Percentiles rank a stretch among this genome's conserved stretches.
Evolutionary conservation across 306 rosid genomes (phyloP).

Genomic region (Comarum palustre): DNA sequence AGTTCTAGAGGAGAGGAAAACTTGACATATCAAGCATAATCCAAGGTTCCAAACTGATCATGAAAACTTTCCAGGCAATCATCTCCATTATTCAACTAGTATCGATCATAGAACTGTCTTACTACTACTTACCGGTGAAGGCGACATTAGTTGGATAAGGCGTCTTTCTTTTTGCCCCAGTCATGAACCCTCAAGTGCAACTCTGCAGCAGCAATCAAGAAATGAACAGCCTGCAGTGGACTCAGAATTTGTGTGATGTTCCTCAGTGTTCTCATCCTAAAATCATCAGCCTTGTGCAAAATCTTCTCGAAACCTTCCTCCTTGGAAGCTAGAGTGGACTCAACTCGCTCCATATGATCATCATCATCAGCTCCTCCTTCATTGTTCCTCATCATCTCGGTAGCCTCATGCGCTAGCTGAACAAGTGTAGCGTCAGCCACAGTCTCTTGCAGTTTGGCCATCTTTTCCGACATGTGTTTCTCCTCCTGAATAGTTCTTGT

Average conservation of each 20-base stretch:
- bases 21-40: no score
- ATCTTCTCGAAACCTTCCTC: constrained; percentile 42
- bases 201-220: constrained; percentile 64
- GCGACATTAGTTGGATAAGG: background rate
- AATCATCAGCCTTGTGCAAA: constrained; percentile 42
- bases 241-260: constrained; percentile 28
- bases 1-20: no score
- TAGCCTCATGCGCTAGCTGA: constrained; percentile 34
- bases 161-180: constrained; percentile 53
- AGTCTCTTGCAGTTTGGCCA: constrained; percentile 53
- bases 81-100: no score
- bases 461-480: constrained; percentile 42
- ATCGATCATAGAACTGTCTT: no score
- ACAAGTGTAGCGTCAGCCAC: constrained; percentile 50
- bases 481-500: constrained; percentile 43
- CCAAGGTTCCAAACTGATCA: no score
- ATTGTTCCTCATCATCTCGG: constrained; percentile 28
- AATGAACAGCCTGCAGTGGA: constrained; percentile 43
- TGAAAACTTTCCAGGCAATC: no score
- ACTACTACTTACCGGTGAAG: no score
- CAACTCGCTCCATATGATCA: constrained; percentile 25
- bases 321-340: constrained; percentile 30
- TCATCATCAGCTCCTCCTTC: background rate
- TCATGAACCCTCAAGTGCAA: constrained; percentile 57
- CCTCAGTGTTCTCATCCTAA: constrained; percentile 43